Evolutionary conservation across 805 yeast genomes (phyloP).

Genomic region (Nakazawaea wickerhamii): DNA sequence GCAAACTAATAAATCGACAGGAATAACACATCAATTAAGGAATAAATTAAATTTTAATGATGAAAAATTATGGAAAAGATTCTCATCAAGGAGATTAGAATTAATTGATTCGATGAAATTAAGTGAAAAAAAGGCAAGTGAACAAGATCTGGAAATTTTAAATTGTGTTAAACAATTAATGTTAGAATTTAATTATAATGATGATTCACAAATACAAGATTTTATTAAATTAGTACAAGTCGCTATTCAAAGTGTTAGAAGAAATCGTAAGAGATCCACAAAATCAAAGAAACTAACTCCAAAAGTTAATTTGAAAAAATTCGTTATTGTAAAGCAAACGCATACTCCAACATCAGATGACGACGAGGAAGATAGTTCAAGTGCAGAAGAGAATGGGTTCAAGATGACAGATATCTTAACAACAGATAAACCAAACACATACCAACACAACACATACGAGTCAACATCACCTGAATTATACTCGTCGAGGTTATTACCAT

Average conservation of each 20-base stretch:
- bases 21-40: constrained; percentile 55
- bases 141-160: constrained; percentile 79
- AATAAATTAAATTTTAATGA: constrained; percentile 68
- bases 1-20: constrained; percentile 19
- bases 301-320: not conserved
- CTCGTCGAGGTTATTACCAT: constrained; percentile 36
- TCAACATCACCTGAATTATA: constrained; percentile 1
- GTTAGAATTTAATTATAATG: constrained; percentile 63
- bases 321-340: constrained; percentile 10
- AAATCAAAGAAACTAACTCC: constrained; percentile 21
- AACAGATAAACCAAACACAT: constrained; percentile 3
- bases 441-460: not conserved
- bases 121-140: constrained; percentile 74
- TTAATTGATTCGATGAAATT: constrained; percentile 69
- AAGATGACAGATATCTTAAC: constrained; percentile 9
- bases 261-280: constrained; percentile 71
- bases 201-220: constrained; percentile 51
- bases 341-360: constrained; percentile 9
- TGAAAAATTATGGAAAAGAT: constrained; percentile 81
- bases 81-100: constrained; percentile 86
- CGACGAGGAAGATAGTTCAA: constrained; percentile 3
- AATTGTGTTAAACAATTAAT: constrained; percentile 74
- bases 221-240: constrained; percentile 89
- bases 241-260: constrained; percentile 87
- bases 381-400: constrained; percentile 2